Percentiles rank a stretch among this genome's conserved stretches.
These are phyloP conservation scores for Xylariaceae sp. DNA, from an alignment of 2,329 filamentous ascomycete species.

Conservation along the genomic window DNA sequence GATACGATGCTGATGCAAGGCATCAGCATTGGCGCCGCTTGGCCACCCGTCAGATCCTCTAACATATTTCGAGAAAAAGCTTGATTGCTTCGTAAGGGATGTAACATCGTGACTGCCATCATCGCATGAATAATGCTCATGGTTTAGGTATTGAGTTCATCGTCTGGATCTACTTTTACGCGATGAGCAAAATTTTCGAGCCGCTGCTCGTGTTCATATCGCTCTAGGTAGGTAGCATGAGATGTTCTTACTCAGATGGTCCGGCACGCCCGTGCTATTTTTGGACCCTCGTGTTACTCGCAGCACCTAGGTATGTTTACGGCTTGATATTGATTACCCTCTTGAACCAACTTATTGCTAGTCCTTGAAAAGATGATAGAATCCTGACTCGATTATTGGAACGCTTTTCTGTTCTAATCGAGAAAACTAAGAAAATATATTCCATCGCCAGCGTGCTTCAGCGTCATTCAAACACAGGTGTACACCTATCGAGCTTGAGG, in stretches of 20 bases:
- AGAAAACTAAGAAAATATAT: too few species aligned
- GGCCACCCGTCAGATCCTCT: too few species aligned
- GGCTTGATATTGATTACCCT: neutral
- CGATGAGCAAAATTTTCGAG: neutral
- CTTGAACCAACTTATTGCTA: too few species aligned
- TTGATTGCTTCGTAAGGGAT: too few species aligned
- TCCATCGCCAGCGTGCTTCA: neutral
- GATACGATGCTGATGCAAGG: too few species aligned
- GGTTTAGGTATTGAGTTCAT: too few species aligned
- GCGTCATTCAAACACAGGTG: neutral
- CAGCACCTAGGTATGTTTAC: neutral
- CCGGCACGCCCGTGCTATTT: constrained; percentile 21
- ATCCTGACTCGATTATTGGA: neutral
- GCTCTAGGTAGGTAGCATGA: neutral
- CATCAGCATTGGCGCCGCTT: too few species aligned
- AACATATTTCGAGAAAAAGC: too few species aligned
- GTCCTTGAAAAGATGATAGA: too few species aligned
- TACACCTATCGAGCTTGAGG: neutral
- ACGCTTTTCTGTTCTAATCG: neutral
- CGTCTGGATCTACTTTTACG: neutral
- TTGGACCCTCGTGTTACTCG: constrained; percentile 17
- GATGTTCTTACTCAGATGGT: constrained; percentile 1
- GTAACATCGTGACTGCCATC: neutral
- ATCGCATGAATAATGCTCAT: too few species aligned
- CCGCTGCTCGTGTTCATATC: neutral